Evolutionary conservation across 768 basidiomycete species (phyloP).

Genomic region (Suillus plorans): DNA sequence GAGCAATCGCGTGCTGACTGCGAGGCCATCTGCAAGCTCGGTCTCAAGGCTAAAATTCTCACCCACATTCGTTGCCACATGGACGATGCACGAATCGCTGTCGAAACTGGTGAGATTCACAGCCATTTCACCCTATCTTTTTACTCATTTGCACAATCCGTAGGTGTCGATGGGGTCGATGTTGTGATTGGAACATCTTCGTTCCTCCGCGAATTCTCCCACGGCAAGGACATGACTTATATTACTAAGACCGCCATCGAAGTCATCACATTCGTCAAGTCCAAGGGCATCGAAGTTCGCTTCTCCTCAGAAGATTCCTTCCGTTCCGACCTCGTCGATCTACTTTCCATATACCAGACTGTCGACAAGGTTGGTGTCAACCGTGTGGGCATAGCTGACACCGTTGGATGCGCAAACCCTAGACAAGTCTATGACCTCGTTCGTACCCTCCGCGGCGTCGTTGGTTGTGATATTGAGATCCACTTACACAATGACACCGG

Average conservation of each 20-base stretch:
- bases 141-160: conserved; percentile 8
- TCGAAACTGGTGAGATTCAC: conserved; percentile 79
- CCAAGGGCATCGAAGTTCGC: conserved; percentile 98
- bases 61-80: conserved; percentile 99
- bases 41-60: conserved; percentile 93
- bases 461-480: conserved; percentile 95
- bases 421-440: conserved; percentile 98
- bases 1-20: conserved; percentile 93
- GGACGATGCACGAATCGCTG: conserved; percentile 98
- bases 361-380: conserved; percentile 99
- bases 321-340: conserved; percentile 98
- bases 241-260: conserved; percentile 99
- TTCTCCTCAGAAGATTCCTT: conserved; percentile 99
- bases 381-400: conserved; percentile 98
- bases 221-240: conserved; percentile 99
- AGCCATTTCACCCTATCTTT: neutral
- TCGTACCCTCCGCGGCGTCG: conserved; percentile 92
- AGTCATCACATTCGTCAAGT: conserved; percentile 99
- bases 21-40: conserved; percentile 98
- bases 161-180: conserved; percentile 97
- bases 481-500: conserved; percentile 99
- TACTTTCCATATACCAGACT: conserved; percentile 97
- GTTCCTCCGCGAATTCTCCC: conserved; percentile 98
- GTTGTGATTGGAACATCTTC: conserved; percentile 99
- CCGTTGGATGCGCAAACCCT: conserved; percentile 98